Percentiles rank a stretch among this genome's conserved stretches.
Conservation (phyloP, 257 asterid genomes). For the Fraxinus americana region DNA sequence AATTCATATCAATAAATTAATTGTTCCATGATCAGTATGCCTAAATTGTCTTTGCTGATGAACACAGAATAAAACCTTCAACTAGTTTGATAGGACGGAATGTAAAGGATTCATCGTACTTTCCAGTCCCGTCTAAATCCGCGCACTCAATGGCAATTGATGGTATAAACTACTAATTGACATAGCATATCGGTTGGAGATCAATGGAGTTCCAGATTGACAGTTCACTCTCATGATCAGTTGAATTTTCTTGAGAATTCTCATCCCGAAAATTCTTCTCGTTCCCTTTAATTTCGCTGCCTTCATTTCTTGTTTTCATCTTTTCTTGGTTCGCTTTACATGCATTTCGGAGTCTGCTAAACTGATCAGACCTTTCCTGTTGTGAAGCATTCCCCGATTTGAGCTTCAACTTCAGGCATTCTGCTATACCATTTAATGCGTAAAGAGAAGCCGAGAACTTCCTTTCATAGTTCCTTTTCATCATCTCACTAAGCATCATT, state of each 20-base stretch:
- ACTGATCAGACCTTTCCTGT: slow-evolving; percentile 46
- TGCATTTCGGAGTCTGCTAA: slow-evolving; percentile 50
- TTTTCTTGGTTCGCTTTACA: slow-evolving; percentile 44
- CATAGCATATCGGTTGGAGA: slow-evolving; percentile 46
- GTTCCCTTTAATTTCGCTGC: slow-evolving; percentile 2
- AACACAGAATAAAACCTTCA: not conserved
- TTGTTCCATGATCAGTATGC: slow-evolving; percentile 11
- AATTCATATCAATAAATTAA: not conserved
- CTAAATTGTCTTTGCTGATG: not conserved
- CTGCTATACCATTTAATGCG: slow-evolving; percentile 71
- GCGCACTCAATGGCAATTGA: too few species aligned
- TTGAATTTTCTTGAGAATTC: not conserved
- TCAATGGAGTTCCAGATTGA: slow-evolving; percentile 52
- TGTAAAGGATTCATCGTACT: too few species aligned
- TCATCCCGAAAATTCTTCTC: too few species aligned
- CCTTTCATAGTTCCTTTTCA: slow-evolving; percentile 76
- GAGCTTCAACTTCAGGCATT: slow-evolving; percentile 64
- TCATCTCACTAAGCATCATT: slow-evolving; percentile 50
- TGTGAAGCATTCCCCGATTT: slow-evolving; percentile 29
- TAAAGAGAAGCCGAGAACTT: slow-evolving; percentile 72
- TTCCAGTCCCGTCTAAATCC: too few species aligned
- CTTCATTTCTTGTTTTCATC: not conserved
- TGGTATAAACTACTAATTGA: slow-evolving; percentile 20
- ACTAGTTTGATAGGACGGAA: not conserved
- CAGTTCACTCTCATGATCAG: slow-evolving; percentile 30